A percentile compares a stretch with the other conserved stretches of the same genome.
phyloP scores from a whole-genome alignment of 2,329 filamentous ascomycete species.

The Teratosphaeria epicoccoides region DNA sequence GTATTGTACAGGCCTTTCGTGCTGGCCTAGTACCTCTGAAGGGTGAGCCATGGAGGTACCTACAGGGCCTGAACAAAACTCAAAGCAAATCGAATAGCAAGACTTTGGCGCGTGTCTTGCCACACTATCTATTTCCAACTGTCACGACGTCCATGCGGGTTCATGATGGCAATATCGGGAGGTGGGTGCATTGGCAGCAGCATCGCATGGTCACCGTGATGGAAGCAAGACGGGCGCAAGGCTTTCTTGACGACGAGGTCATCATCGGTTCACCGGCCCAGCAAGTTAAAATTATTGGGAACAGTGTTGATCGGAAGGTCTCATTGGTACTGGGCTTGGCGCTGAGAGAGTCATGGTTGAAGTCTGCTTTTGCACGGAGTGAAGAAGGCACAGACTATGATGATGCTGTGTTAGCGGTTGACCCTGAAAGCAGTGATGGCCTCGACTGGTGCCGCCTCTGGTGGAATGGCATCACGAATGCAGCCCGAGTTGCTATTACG shows the following conservation, averaged over 20 bases:
- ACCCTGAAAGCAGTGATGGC: too few species aligned
- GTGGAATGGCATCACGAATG: too few species aligned
- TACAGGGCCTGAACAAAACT: conserved; percentile 13
- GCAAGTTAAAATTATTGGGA: conserved; percentile 61
- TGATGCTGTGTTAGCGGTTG: neutral
- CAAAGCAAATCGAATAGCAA: conserved; percentile 11
- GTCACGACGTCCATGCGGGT: conserved; percentile 47
- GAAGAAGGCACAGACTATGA: neutral
- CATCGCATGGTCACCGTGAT: conserved; percentile 51
- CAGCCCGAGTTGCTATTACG: too few species aligned
- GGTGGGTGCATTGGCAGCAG: conserved; percentile 55
- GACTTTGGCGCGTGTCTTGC: conserved; percentile 44
- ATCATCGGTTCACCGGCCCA: conserved; percentile 47
- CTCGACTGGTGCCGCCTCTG: too few species aligned
- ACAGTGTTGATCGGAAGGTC: conserved; percentile 62
- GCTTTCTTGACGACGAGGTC: conserved; percentile 59
- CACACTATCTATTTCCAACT: conserved; percentile 48
- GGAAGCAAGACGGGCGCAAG: conserved; percentile 60
- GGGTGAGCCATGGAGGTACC: conserved; percentile 17
- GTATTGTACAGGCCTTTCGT: conserved; percentile 21
- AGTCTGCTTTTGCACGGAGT: neutral
- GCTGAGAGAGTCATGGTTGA: conserved; percentile 48
- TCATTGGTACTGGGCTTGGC: conserved; percentile 44
- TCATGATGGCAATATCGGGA: conserved; percentile 46
- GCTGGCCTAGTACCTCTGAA: conserved; percentile 11